Evolutionary conservation across 805 yeast genomes (phyloP).

Genomic region (Starmerella potacharoeniae): DNA sequence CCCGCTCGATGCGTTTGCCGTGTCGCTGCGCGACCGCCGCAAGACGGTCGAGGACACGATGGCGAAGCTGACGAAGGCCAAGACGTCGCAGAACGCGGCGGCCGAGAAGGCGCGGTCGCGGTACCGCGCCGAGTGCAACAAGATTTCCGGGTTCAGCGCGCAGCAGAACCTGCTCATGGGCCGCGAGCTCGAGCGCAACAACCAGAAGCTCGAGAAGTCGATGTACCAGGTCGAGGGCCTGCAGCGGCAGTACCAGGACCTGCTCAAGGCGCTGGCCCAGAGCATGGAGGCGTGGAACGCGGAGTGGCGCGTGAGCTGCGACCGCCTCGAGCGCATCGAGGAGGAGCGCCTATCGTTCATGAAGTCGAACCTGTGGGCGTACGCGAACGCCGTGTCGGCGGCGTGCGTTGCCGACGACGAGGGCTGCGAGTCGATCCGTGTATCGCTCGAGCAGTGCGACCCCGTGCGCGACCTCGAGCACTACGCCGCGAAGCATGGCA

Average conservation of each 20-base stretch:
- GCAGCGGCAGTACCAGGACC: conserved; percentile 48
- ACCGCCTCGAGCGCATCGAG: conserved; percentile 55
- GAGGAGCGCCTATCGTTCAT: conserved; percentile 59
- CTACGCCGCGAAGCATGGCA: conserved; percentile 45
- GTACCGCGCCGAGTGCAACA: conserved; percentile 48
- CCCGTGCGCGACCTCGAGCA: conserved; percentile 45
- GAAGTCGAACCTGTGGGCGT: conserved; percentile 66
- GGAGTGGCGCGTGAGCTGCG: conserved; percentile 60
- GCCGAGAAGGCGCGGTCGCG: conserved; percentile 32
- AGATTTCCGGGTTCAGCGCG: conserved; percentile 47
- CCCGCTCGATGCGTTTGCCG: conserved; percentile 44
- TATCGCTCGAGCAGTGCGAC: conserved; percentile 56
- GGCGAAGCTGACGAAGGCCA: conserved; percentile 42
- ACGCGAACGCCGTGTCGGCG: conserved; percentile 60
- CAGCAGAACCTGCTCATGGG: conserved; percentile 62
- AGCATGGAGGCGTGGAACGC: conserved; percentile 51
- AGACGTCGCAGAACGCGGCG: conserved; percentile 28
- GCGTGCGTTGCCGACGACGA: conserved; percentile 71
- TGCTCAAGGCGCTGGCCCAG: conserved; percentile 43
- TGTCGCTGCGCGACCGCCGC: conserved; percentile 41
- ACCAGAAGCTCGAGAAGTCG: conserved; percentile 43
- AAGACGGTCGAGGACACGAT: conserved; percentile 49
- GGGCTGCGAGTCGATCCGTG: conserved; percentile 59
- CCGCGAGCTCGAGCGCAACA: conserved; percentile 52
- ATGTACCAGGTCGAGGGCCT: conserved; percentile 33